Conservation (phyloP, 2,329 filamentous ascomycete genomes). For the Neopestalotiopsis rosae region DNA sequence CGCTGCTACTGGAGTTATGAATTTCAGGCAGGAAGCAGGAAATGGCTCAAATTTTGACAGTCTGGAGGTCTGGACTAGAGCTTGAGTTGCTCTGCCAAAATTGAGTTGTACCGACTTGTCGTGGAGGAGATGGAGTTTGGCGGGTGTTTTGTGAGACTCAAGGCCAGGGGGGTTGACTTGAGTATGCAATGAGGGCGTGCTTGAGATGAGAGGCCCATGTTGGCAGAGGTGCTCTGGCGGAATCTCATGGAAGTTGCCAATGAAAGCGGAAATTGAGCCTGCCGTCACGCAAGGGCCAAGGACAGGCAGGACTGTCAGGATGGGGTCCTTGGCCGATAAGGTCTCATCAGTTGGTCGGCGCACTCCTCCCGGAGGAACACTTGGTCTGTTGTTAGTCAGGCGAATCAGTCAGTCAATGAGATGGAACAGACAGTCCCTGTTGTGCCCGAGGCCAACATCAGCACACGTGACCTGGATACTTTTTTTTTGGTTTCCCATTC, state of each 20-base stretch:
- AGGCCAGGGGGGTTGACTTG: background rate
- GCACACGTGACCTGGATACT: slow-evolving; percentile 14
- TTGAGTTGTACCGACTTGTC: slow-evolving; percentile 11
- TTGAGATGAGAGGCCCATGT: background rate
- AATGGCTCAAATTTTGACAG: background rate
- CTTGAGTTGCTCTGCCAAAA: background rate
- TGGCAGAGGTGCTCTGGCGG: background rate
- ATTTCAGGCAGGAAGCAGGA: background rate
- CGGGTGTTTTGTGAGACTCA: slow-evolving; percentile 11
- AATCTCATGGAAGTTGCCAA: background rate
- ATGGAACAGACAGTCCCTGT: background rate
- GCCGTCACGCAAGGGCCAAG: slow-evolving; percentile 3
- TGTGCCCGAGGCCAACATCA: background rate
- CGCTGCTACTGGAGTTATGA: background rate
- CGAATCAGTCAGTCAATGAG: background rate
- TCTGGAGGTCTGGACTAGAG: slow-evolving; percentile 6
- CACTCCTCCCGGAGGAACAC: background rate
- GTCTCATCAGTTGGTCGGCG: background rate
- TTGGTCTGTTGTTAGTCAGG: background rate
- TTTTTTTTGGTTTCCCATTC: background rate
- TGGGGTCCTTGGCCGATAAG: background rate
- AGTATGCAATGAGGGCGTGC: background rate
- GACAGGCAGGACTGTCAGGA: background rate
- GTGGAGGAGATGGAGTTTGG: background rate
- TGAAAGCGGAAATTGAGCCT: background rate